Conservation (phyloP, 768 basidiomycete species). For the Pisolithus albus region DNA sequence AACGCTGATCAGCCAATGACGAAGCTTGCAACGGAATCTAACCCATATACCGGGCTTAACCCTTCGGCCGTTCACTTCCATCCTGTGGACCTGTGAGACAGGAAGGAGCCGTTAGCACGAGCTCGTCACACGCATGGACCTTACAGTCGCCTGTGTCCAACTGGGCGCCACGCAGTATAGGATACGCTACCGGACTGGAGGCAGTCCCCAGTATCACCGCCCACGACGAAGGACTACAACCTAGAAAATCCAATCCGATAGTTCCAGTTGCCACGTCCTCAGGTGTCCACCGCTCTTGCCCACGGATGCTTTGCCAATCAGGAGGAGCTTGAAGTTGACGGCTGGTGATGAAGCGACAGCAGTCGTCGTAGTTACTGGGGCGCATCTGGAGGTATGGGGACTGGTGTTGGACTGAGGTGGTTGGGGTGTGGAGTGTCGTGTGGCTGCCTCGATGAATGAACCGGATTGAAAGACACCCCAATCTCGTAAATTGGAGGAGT, state of each 20-base stretch:
- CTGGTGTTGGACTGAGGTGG: no score
- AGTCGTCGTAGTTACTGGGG: no score
- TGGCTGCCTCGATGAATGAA: no score
- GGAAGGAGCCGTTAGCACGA: background rate
- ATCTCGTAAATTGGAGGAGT: no score
- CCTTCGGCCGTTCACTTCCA: conserved; percentile 75
- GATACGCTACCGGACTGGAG: background rate
- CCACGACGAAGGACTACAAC: background rate
- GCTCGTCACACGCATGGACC: background rate
- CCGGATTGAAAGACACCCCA: no score
- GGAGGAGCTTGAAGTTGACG: conserved; percentile 63
- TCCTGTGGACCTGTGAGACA: conserved; percentile 66
- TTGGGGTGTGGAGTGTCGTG: no score
- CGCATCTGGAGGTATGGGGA: no score
- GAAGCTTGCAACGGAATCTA: conserved; percentile 19
- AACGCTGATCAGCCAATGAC: background rate
- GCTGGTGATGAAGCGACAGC: no score
- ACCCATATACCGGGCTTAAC: conserved; percentile 98
- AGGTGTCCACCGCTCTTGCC: conserved; percentile 91
- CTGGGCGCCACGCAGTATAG: background rate
- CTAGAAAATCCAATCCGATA: conserved; percentile 73
- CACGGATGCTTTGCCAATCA: conserved; percentile 86
- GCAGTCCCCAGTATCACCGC: background rate
- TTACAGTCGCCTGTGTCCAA: background rate
- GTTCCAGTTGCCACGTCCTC: conserved; percentile 77